These are phyloP conservation scores for Cyclotella baltica DNA, from an alignment of 108 stramenopile species.

Conservation along the genomic window DNA sequence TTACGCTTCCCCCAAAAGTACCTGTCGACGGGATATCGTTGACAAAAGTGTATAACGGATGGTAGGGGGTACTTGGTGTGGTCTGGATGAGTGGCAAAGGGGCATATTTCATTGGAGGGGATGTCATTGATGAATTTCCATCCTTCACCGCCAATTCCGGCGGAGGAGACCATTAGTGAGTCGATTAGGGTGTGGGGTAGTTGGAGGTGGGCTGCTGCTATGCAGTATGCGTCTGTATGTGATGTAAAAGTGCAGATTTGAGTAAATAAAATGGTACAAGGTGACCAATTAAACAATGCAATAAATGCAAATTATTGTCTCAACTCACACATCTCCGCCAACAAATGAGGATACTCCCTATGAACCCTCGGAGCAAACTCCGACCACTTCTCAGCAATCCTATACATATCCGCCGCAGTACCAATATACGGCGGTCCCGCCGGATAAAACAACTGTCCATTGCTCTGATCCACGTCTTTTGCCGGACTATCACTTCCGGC, in stretches of 20 bases:
- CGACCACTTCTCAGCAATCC: slow-evolving; percentile 73
- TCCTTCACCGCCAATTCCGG: slow-evolving; percentile 60
- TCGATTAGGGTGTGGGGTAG: slow-evolving; percentile 72
- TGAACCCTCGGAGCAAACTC: slow-evolving; percentile 78
- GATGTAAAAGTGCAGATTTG: slow-evolving; percentile 1
- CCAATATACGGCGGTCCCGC: slow-evolving; percentile 94
- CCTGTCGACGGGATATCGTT: slow-evolving; percentile 58
- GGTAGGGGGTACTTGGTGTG: slow-evolving; percentile 51
- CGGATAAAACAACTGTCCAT: slow-evolving; percentile 65
- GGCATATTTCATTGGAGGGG: slow-evolving; percentile 46
- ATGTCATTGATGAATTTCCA: slow-evolving; percentile 63
- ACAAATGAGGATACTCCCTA: slow-evolving; percentile 71
- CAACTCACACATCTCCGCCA: slow-evolving; percentile 69
- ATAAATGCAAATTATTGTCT: background rate
- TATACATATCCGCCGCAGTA: slow-evolving; percentile 78
- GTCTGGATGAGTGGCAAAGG: slow-evolving; percentile 37
- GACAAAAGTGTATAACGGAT: slow-evolving; percentile 66
- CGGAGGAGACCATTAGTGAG: slow-evolving; percentile 72
- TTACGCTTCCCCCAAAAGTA: slow-evolving; percentile 67
- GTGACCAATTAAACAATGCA: background rate
- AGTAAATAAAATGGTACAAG: slow-evolving; percentile 18
- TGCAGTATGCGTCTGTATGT: slow-evolving; percentile 68
- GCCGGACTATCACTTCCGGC: slow-evolving; percentile 73
- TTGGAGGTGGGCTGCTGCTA: slow-evolving; percentile 76
- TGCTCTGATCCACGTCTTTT: slow-evolving; percentile 32